phyloP scores from a whole-genome alignment of 805 yeast species.

The Barnettozyma siamensis region DNA sequence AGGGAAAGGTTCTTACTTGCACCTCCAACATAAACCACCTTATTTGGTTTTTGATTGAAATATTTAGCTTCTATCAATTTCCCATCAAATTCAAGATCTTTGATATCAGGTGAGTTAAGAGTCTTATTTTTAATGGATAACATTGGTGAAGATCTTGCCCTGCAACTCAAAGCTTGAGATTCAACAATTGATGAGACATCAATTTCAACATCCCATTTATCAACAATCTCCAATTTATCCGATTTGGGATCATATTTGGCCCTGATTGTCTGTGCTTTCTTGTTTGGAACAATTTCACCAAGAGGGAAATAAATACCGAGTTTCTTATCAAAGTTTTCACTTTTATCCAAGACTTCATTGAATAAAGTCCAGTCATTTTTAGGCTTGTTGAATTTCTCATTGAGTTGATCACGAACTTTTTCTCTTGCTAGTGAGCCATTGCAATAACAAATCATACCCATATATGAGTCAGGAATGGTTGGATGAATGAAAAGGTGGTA shows the following conservation, averaged over 20 bases:
- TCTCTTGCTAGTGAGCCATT: slow-evolving; percentile 89
- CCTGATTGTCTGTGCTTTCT: slow-evolving; percentile 55
- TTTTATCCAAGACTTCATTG: slow-evolving; percentile 44
- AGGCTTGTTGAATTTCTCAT: slow-evolving; percentile 33
- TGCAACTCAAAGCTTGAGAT: slow-evolving; percentile 80
- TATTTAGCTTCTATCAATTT: slow-evolving; percentile 18
- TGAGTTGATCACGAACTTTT: slow-evolving; percentile 57
- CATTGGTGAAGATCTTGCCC: slow-evolving; percentile 76
- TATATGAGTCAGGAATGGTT: slow-evolving; percentile 63
- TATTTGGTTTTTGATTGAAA: slow-evolving; percentile 49
- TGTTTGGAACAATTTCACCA: slow-evolving; percentile 89
- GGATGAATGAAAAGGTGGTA: slow-evolving; percentile 89
- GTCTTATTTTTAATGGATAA: slow-evolving; percentile 33
- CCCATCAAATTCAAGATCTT: slow-evolving; percentile 29
- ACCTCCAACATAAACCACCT: slow-evolving; percentile 82
- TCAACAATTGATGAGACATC: slow-evolving; percentile 80
- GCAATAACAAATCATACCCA: slow-evolving; percentile 95
- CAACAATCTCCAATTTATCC: slow-evolving; percentile 28
- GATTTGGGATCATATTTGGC: slow-evolving; percentile 33
- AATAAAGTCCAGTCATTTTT: slow-evolving; percentile 54
- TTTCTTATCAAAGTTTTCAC: slow-evolving; percentile 31
- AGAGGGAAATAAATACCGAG: slow-evolving; percentile 82
- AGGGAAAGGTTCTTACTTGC: slow-evolving; percentile 70
- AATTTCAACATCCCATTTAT: slow-evolving; percentile 43
- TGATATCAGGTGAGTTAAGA: neutral